phyloP scores from a whole-genome alignment of 2,329 filamentous ascomycete genomes.

The Paracamarosporium sp. region DNA sequence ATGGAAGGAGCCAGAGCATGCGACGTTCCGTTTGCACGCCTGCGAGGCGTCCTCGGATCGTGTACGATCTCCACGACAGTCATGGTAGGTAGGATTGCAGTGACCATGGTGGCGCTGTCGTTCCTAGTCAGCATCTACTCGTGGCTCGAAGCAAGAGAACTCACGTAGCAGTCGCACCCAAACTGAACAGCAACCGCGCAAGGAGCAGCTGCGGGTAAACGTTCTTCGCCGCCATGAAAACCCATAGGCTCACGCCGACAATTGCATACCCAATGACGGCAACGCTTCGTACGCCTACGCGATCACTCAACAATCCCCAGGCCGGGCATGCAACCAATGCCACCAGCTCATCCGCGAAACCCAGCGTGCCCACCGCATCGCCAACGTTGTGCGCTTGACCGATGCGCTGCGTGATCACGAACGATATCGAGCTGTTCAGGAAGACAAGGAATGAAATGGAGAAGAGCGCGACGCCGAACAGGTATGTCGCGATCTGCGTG shows the following conservation, averaged over 20 bases:
- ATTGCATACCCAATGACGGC: constrained; percentile 79
- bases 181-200: constrained; percentile 83
- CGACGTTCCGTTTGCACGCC: constrained; percentile 50
- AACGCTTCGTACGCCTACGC: constrained; percentile 71
- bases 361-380: constrained; percentile 81
- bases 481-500: constrained; percentile 71
- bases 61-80: constrained; percentile 46
- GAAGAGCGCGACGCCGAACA: constrained; percentile 83
- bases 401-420: constrained; percentile 83
- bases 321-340: constrained; percentile 79
- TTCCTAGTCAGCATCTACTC: constrained; percentile 17
- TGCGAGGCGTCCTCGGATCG: constrained; percentile 35
- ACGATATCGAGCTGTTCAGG: constrained; percentile 82
- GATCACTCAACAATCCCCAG: constrained; percentile 81
- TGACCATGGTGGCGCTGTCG: constrained; percentile 84
- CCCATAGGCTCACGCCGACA: constrained; percentile 76
- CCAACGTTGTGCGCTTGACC: constrained; percentile 76
- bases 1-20: constrained; percentile 71
- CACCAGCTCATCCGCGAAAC: constrained; percentile 84
- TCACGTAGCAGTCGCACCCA: constrained; percentile 88
- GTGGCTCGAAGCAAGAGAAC: constrained; percentile 15
- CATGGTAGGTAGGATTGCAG: constrained; percentile 83
- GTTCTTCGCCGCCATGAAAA: constrained; percentile 85
- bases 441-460: constrained; percentile 91
- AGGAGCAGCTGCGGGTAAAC: constrained; percentile 89